These are phyloP conservation scores for Pelargonium cotyledonis DNA, from an alignment of 441 rosid genomes.

Conservation along the genomic window DNA sequence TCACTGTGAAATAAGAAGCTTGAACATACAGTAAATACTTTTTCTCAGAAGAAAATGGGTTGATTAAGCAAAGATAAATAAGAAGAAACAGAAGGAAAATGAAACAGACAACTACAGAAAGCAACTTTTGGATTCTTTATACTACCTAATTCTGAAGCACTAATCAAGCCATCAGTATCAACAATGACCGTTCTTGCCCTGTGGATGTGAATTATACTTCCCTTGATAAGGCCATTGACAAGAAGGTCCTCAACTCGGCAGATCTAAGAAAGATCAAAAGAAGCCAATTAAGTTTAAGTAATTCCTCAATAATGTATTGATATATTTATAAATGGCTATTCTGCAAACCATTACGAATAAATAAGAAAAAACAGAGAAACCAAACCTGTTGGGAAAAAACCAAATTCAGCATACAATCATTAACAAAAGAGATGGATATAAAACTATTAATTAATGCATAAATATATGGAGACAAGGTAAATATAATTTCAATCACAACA, in stretches of 20 bases:
- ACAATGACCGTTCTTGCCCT: slow-evolving; percentile 78
- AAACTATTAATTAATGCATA: too few species aligned
- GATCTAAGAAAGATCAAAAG: slow-evolving; percentile 42
- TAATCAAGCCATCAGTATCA: slow-evolving; percentile 58
- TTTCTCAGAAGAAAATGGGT: slow-evolving; percentile 8
- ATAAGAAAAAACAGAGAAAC: too few species aligned
- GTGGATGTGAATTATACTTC: slow-evolving; percentile 93
- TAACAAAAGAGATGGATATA: too few species aligned
- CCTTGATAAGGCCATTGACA: slow-evolving; percentile 75
- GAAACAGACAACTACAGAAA: slow-evolving; percentile 5
- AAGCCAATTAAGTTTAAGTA: slow-evolving; percentile 11
- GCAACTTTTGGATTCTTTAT: slow-evolving; percentile 11
- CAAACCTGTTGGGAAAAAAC: too few species aligned
- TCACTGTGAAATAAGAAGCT: slow-evolving; percentile 22
- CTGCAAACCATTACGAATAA: neutral
- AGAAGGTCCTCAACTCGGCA: slow-evolving; percentile 97
- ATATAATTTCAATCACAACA: too few species aligned
- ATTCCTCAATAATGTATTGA: neutral
- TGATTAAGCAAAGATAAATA: slow-evolving; percentile 7
- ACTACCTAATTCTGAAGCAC: slow-evolving; percentile 87
- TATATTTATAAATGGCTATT: neutral
- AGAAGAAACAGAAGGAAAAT: neutral
- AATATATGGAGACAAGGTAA: too few species aligned
- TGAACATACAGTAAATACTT: slow-evolving; percentile 15
- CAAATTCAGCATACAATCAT: too few species aligned